Conservation (phyloP, 768 basidiomycete species). For the Lactarius tabidus region DNA sequence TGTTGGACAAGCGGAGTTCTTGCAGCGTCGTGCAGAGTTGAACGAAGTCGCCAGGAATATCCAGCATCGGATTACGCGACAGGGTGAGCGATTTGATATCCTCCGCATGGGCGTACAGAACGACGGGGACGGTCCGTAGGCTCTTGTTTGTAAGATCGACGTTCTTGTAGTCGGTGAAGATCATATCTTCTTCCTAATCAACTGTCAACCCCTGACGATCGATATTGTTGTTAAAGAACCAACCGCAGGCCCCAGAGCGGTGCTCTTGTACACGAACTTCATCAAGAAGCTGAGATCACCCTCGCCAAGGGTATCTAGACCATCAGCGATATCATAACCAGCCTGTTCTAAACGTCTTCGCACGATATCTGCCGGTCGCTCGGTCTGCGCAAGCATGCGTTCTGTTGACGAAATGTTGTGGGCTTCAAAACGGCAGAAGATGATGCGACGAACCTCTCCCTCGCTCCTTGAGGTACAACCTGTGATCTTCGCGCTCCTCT, state of each 20-base stretch:
- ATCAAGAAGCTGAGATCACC: slow-evolving; percentile 82
- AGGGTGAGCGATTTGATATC: slow-evolving; percentile 81
- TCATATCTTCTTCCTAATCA: slow-evolving; percentile 66
- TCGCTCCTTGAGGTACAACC: slow-evolving; percentile 69
- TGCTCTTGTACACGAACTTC: slow-evolving; percentile 86
- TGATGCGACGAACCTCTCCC: slow-evolving; percentile 55
- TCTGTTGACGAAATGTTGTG: slow-evolving; percentile 44
- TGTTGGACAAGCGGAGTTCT: slow-evolving; percentile 82
- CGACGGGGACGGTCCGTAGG: slow-evolving; percentile 84
- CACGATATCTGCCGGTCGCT: slow-evolving; percentile 82
- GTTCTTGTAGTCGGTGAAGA: slow-evolving; percentile 64
- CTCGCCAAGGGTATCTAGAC: slow-evolving; percentile 67
- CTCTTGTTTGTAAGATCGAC: slow-evolving; percentile 80
- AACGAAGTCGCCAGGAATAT: slow-evolving; percentile 95
- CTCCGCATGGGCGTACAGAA: slow-evolving; percentile 79
- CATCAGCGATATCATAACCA: slow-evolving; percentile 81
- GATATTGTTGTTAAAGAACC: slow-evolving; percentile 30
- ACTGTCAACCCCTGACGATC: slow-evolving; percentile 2
- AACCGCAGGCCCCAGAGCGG: slow-evolving; percentile 60
- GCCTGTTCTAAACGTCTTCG: slow-evolving; percentile 81
- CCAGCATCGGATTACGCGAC: slow-evolving; percentile 92
- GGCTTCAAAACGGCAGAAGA: neutral
- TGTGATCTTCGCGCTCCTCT: slow-evolving; percentile 55
- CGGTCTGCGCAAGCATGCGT: slow-evolving; percentile 73
- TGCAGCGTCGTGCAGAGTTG: slow-evolving; percentile 79